phyloP scores from a whole-genome alignment of 352 stramenopile species.

The Pythium phragmiticola region DNA sequence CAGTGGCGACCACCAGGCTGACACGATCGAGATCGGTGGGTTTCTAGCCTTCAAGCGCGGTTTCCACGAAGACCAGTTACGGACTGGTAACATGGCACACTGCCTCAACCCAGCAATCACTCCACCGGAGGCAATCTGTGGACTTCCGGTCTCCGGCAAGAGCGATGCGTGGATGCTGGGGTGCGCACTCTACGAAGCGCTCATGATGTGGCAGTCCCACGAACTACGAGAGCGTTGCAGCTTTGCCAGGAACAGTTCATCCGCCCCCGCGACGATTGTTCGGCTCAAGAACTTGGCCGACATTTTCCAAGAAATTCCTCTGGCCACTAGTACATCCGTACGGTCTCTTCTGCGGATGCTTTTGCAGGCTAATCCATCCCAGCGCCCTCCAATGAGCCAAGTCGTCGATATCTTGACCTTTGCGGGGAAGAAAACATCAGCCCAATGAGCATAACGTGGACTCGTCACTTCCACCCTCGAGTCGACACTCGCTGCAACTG shows the following conservation, averaged over 20 bases:
- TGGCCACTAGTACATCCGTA: constrained; percentile 39
- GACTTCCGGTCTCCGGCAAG: constrained; percentile 38
- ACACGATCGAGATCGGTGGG: constrained; percentile 38
- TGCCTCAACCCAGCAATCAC: constrained; percentile 38
- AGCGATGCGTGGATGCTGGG: constrained; percentile 67
- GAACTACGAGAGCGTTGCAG: constrained; percentile 28
- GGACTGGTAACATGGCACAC: constrained; percentile 34
- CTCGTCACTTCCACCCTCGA: neutral
- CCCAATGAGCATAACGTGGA: neutral
- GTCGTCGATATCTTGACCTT: constrained; percentile 59
- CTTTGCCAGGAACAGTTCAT: neutral
- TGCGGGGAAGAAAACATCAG: constrained; percentile 20
- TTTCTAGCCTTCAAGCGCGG: constrained; percentile 44
- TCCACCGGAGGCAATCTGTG: constrained; percentile 40
- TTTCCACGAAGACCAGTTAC: constrained; percentile 35
- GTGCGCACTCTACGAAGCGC: constrained; percentile 47
- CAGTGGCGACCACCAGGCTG: neutral
- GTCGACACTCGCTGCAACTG: neutral
- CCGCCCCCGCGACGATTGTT: constrained; percentile 18
- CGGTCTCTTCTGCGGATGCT: constrained; percentile 65
- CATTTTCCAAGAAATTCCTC: constrained; percentile 46
- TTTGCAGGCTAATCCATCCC: constrained; percentile 51
- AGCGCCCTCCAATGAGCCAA: constrained; percentile 59
- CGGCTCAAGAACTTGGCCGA: constrained; percentile 44
- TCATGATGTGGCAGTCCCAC: constrained; percentile 51